Percentiles rank a stretch among this genome's conserved stretches.
Evolutionary conservation across 148 eudicot genomes (phyloP).

Genomic region (Salicornia ramosissima): DNA sequence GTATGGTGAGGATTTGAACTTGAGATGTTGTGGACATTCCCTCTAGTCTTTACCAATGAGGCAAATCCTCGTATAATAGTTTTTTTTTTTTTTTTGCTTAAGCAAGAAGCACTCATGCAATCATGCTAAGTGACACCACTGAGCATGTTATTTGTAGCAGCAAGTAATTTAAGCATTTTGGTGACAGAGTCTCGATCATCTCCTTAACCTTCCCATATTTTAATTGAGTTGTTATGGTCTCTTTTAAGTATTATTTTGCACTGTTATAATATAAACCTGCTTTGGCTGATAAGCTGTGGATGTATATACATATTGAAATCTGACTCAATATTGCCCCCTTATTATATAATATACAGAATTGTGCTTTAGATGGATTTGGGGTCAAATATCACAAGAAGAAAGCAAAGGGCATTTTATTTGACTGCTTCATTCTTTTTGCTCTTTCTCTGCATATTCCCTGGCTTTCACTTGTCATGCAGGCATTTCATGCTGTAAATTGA

Average conservation of each 20-base stretch:
- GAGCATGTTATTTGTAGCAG: background rate
- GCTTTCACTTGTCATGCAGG: slow-evolving; percentile 8
- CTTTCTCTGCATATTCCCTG: slow-evolving; percentile 9
- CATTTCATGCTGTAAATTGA: background rate
- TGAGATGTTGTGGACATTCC: too few relatives aligned
- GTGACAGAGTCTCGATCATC: background rate
- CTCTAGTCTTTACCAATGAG: too few relatives aligned
- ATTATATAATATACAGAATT: background rate
- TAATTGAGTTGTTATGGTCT: background rate
- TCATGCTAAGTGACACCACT: background rate
- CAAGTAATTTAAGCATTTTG: background rate
- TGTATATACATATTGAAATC: slow-evolving; percentile 13
- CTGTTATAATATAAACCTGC: slow-evolving; percentile 3
- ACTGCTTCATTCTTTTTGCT: slow-evolving; percentile 3
- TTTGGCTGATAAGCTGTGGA: slow-evolving; percentile 1
- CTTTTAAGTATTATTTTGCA: background rate
- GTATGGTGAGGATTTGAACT: too few relatives aligned
- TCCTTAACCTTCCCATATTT: background rate
- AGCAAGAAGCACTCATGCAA: background rate
- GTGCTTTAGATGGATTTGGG: slow-evolving; percentile 5
- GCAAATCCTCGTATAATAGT: too few relatives aligned
- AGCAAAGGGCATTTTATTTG: slow-evolving; percentile 1
- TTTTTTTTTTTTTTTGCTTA: too few relatives aligned
- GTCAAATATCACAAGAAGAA: slow-evolving; percentile 5
- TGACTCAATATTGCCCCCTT: slow-evolving; percentile 10